Evolutionary conservation across 495 filamentous ascomycete genomes (phyloP).

Genomic region (Neurospora sp.): DNA sequence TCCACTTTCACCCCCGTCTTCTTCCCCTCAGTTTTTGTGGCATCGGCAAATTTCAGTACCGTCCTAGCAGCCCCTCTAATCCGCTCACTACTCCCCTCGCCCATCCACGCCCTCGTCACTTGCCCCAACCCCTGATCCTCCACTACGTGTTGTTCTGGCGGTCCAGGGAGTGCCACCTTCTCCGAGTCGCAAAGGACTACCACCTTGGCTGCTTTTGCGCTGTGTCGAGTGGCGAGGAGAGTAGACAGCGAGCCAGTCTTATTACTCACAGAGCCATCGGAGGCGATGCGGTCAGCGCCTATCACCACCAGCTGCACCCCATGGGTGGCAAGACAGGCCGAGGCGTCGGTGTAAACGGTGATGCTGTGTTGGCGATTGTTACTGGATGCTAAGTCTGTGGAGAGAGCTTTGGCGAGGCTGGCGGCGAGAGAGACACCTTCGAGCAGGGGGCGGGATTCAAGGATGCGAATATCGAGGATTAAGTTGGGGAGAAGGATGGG

Average conservation of each 20-base stretch:
- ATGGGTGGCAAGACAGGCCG: slow-evolving; percentile 39
- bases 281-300: slow-evolving; percentile 52
- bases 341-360: slow-evolving; percentile 51
- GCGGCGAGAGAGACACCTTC: slow-evolving; percentile 52
- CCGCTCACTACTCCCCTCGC: slow-evolving; percentile 9
- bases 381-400: slow-evolving; percentile 2
- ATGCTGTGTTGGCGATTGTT: slow-evolving; percentile 23
- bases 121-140: slow-evolving; percentile 43
- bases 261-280: slow-evolving; percentile 49
- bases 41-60: not conserved
- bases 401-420: slow-evolving; percentile 29
- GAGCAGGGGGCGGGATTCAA: slow-evolving; percentile 57
- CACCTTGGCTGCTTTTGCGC: slow-evolving; percentile 27
- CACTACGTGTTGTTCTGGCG: slow-evolving; percentile 20
- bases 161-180: slow-evolving; percentile 44
- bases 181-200: slow-evolving; percentile 48
- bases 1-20: slow-evolving; percentile 17
- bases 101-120: slow-evolving; percentile 37
- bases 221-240: slow-evolving; percentile 38
- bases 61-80: slow-evolving; percentile 10
- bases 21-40: not conserved
- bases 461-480: slow-evolving; percentile 42
- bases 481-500: not conserved
- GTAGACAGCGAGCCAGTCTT: slow-evolving; percentile 55
- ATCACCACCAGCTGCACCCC: slow-evolving; percentile 45